Percentiles rank a stretch among this genome's conserved stretches.
These are phyloP conservation scores for Silene conica DNA, from an alignment of 148 eudicot species.

Conservation along the genomic window DNA sequence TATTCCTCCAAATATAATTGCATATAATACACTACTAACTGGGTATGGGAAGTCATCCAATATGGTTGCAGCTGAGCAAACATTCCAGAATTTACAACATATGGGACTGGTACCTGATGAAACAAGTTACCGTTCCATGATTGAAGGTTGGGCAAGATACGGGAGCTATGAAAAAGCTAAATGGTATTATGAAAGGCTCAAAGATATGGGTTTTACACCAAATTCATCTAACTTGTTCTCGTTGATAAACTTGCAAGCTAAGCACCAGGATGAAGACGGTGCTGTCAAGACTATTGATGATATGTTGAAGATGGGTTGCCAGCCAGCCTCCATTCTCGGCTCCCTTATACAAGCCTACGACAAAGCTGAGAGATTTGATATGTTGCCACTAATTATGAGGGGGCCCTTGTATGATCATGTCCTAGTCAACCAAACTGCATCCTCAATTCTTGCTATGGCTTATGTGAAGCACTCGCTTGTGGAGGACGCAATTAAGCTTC, in stretches of 20 bases:
- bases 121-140: constrained; percentile 86
- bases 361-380: constrained; percentile 54
- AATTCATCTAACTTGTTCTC: constrained; percentile 77
- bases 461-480: constrained; percentile 75
- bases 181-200: constrained; percentile 58
- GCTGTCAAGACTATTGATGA: constrained; percentile 53
- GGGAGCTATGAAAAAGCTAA: constrained; percentile 51
- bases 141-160: constrained; percentile 92
- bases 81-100: constrained; percentile 40
- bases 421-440: constrained; percentile 64
- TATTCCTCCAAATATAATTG: constrained; percentile 63
- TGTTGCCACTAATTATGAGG: constrained; percentile 49
- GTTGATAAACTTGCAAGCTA: constrained; percentile 75
- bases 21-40: constrained; percentile 72
- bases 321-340: constrained; percentile 65
- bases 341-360: constrained; percentile 73
- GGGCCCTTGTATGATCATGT: constrained; percentile 64
- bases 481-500: constrained; percentile 54
- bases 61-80: constrained; percentile 57
- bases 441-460: constrained; percentile 80
- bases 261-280: constrained; percentile 50
- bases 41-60: constrained; percentile 74
- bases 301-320: constrained; percentile 69
- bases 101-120: constrained; percentile 72
- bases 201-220: constrained; percentile 54